phyloP scores from a whole-genome alignment of 345 rosid genomes.

The Brassica cretica region DNA sequence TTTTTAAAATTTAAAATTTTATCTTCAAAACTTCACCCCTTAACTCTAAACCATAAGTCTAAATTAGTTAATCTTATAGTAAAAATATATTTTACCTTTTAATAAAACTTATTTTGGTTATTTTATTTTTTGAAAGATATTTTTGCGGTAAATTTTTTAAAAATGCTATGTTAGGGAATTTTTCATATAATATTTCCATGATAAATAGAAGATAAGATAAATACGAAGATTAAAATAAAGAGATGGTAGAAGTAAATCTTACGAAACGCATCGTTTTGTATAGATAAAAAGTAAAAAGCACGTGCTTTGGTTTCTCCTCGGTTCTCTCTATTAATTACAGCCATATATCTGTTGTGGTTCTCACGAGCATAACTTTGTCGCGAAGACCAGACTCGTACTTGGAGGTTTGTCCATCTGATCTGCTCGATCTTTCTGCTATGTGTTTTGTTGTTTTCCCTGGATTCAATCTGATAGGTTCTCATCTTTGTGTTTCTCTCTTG shows the following conservation, averaged over 20 bases:
- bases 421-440: neutral
- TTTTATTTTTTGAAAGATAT: too few species aligned
- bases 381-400: conserved; percentile 26
- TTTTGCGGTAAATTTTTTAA: too few species aligned
- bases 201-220: neutral
- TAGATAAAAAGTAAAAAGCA: neutral
- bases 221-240: neutral
- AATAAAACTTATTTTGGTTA: too few species aligned
- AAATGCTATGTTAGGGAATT: too few species aligned
- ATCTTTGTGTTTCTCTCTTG: neutral
- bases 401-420: conserved; percentile 32
- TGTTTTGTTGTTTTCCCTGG: neutral
- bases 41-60: too few species aligned
- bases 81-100: too few species aligned
- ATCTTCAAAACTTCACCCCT: too few species aligned
- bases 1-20: too few species aligned
- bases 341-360: conserved; percentile 19
- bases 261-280: conserved; percentile 26
- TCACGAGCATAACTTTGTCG: conserved; percentile 3
- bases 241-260: neutral
- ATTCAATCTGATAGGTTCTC: neutral
- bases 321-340: conserved; percentile 4
- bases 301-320: neutral
- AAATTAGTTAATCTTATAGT: too few species aligned
- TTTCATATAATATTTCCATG: too few species aligned